phyloP scores from a whole-genome alignment of 441 rosid genomes.

The Manihot esculenta region DNA sequence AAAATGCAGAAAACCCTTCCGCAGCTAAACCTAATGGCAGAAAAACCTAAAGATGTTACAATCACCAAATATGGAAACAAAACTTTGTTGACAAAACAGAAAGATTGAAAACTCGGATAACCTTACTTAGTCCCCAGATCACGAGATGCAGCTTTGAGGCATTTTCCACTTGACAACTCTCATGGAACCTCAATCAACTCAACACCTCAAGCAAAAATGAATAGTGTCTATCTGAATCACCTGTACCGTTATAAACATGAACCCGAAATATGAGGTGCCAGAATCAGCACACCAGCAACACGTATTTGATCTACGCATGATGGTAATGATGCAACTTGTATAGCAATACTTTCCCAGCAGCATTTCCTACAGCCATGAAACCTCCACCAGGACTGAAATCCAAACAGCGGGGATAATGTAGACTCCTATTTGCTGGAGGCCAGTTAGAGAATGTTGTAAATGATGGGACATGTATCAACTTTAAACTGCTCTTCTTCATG shows the following conservation, averaged over 20 bases:
- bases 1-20: background rate
- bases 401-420: constrained; percentile 66
- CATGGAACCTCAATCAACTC: background rate
- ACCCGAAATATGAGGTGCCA: background rate
- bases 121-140: too few relatives aligned
- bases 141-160: too few relatives aligned
- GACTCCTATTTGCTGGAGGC: constrained; percentile 56
- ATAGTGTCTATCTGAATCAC: background rate
- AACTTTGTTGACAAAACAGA: background rate
- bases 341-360: constrained; percentile 75
- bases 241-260: background rate
- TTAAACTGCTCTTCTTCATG: constrained; percentile 72
- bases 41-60: background rate
- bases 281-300: background rate
- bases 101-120: background rate
- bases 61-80: background rate
- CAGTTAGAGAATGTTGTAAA: constrained; percentile 79
- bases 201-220: background rate
- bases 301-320: constrained; percentile 43
- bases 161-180: too few relatives aligned
- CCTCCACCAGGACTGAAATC: constrained; percentile 96
- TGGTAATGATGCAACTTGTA: constrained; percentile 83
- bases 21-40: background rate
- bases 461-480: constrained; percentile 72
- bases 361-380: constrained; percentile 84